Conservation (phyloP, 1,284 basidiomycete species). For the Leccinum subrobustum region DNA sequence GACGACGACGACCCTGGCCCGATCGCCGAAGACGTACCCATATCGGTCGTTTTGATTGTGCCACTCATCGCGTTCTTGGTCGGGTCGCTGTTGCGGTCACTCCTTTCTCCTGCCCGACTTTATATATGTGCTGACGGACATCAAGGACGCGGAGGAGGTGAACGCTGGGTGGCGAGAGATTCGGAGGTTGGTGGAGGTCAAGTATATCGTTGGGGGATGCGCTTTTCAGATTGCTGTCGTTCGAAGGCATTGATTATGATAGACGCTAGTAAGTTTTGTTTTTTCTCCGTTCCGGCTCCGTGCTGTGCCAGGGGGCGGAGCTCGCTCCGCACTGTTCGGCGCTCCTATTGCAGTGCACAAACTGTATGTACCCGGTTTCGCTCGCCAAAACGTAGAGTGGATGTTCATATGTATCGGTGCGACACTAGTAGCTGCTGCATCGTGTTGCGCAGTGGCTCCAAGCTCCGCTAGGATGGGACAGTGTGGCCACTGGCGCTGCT, state of each 20-base stretch:
- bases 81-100: slow-evolving; percentile 84
- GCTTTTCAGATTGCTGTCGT: slow-evolving; percentile 81
- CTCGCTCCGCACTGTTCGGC: too few species aligned
- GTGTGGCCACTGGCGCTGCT: too few species aligned
- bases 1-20: neutral
- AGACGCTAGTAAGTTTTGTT: slow-evolving; percentile 14
- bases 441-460: too few species aligned
- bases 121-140: slow-evolving; percentile 70
- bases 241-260: slow-evolving; percentile 52
- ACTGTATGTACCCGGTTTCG: too few species aligned
- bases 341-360: too few species aligned
- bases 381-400: too few species aligned
- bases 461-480: too few species aligned
- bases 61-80: slow-evolving; percentile 89
- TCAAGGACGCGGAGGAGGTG: slow-evolving; percentile 49
- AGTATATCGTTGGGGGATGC: slow-evolving; percentile 76
- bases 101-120: slow-evolving; percentile 90
- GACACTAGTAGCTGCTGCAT: too few species aligned
- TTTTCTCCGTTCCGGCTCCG: too few species aligned
- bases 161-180: slow-evolving; percentile 79
- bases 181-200: slow-evolving; percentile 73
- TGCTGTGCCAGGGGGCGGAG: too few species aligned
- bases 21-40: slow-evolving; percentile 34
- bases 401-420: too few species aligned
- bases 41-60: slow-evolving; percentile 71